Percentiles rank a stretch among this genome's conserved stretches.
Conservation (phyloP, 805 yeast genomes). For the Zygoascus bituminiphila region DNA sequence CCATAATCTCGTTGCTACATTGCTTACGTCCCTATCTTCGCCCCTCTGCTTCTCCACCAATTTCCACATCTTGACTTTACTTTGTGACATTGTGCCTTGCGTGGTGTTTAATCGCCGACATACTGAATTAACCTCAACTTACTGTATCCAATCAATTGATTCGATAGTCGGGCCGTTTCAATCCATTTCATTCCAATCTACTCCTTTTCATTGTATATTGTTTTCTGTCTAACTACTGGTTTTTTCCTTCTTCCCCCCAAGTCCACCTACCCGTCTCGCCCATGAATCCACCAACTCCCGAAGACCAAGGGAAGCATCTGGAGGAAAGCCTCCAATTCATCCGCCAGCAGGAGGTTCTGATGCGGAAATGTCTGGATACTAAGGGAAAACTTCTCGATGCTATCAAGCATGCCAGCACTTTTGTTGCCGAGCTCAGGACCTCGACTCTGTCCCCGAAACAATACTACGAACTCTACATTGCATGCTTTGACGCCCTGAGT, state of each 20-base stretch:
- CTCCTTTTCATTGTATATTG: not conserved
- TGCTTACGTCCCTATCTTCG: too few relatives aligned
- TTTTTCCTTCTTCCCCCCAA: not conserved
- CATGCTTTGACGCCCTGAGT: constrained; percentile 75
- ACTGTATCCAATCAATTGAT: too few relatives aligned
- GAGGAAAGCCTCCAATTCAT: constrained; percentile 45
- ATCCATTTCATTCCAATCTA: too few relatives aligned
- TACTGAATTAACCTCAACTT: too few relatives aligned
- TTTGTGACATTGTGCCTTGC: too few relatives aligned
- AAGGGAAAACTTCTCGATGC: constrained; percentile 76
- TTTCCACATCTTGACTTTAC: too few relatives aligned
- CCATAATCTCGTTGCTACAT: too few relatives aligned
- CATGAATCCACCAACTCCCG: constrained; percentile 4
- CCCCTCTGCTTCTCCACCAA: too few relatives aligned
- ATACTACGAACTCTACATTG: constrained; percentile 84
- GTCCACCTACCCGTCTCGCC: not conserved
- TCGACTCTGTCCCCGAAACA: constrained; percentile 74
- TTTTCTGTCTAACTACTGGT: not conserved
- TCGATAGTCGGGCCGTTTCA: too few relatives aligned
- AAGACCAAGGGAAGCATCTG: constrained; percentile 23
- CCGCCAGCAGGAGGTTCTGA: constrained; percentile 59
- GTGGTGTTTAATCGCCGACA: too few relatives aligned
- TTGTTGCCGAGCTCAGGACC: constrained; percentile 75
- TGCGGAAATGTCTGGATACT: constrained; percentile 68
- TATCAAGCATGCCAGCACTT: constrained; percentile 73